Conservation (phyloP, 192 early-diverging fungal genomes). For the Backusella westeae region DNA sequence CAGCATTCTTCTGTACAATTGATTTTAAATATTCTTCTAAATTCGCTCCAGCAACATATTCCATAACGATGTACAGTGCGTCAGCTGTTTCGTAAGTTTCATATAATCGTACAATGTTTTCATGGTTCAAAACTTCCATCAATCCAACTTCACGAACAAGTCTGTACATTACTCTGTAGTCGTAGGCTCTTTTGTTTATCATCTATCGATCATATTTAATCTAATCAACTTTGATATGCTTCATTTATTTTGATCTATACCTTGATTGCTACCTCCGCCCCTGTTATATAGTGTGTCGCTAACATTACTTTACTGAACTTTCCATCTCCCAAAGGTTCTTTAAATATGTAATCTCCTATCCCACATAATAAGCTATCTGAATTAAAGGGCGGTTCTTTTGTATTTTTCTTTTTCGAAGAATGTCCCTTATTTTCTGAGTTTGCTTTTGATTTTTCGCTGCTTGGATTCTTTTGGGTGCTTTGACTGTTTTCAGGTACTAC, state of each 20-base stretch:
- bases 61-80: slow-evolving; percentile 84
- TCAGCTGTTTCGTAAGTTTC: slow-evolving; percentile 80
- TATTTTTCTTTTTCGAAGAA: not conserved
- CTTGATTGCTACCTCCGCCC: slow-evolving; percentile 34
- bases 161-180: slow-evolving; percentile 50
- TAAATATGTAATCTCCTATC: slow-evolving; percentile 75
- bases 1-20: not conserved
- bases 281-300: slow-evolving; percentile 56
- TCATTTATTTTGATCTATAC: not conserved
- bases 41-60: slow-evolving; percentile 82
- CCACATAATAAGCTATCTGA: slow-evolving; percentile 38
- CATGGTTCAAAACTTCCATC: slow-evolving; percentile 85
- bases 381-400: slow-evolving; percentile 18
- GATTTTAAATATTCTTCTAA: slow-evolving; percentile 81
- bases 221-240: not conserved
- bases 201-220: slow-evolving; percentile 25
- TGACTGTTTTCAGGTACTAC: not conserved
- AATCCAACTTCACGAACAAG: slow-evolving; percentile 78
- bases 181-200: slow-evolving; percentile 51
- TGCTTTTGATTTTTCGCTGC: not conserved
- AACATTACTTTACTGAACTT: slow-evolving; percentile 82
- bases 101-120: slow-evolving; percentile 84
- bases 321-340: slow-evolving; percentile 72
- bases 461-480: slow-evolving; percentile 1
- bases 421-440: not conserved